Evolutionary conservation across 1,139 yeast genomes (phyloP).

Genomic region (Blastobotrys persicus): DNA sequence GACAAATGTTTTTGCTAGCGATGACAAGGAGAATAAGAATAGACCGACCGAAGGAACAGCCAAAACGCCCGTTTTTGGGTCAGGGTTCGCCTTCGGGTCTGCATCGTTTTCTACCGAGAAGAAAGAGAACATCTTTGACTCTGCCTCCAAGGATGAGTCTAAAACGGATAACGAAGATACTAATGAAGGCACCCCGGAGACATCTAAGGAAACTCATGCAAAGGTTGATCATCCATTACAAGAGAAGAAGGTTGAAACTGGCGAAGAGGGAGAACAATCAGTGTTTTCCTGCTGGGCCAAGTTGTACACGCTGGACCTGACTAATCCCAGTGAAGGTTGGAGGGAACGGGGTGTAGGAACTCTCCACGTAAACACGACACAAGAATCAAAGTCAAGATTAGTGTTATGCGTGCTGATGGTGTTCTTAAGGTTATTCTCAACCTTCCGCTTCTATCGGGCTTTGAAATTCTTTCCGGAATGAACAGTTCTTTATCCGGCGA

Average conservation of each 20-base stretch:
- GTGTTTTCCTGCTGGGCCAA: constrained; percentile 72
- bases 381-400: constrained; percentile 48
- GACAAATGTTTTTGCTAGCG: constrained; percentile 11
- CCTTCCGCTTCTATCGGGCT: constrained; percentile 56
- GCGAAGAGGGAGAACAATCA: constrained; percentile 83
- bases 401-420: constrained; percentile 93
- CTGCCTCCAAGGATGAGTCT: constrained; percentile 5
- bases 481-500: constrained; percentile 77
- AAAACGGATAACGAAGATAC: constrained; percentile 19
- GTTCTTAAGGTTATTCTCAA: constrained; percentile 80
- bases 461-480: constrained; percentile 72
- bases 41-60: not conserved
- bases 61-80: constrained; percentile 21
- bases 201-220: constrained; percentile 26
- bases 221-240: constrained; percentile 31
- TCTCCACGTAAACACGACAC: constrained; percentile 62
- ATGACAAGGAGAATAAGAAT: constrained; percentile 9
- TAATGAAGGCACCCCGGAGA: constrained; percentile 12
- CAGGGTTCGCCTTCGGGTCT: constrained; percentile 34
- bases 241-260: constrained; percentile 65
- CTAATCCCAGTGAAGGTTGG: constrained; percentile 76
- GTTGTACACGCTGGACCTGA: constrained; percentile 69
- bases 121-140: constrained; percentile 11
- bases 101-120: constrained; percentile 10
- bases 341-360: constrained; percentile 92